phyloP scores from a whole-genome alignment of 164 flowering plant genomes.

The Tetracentron sinense region DNA sequence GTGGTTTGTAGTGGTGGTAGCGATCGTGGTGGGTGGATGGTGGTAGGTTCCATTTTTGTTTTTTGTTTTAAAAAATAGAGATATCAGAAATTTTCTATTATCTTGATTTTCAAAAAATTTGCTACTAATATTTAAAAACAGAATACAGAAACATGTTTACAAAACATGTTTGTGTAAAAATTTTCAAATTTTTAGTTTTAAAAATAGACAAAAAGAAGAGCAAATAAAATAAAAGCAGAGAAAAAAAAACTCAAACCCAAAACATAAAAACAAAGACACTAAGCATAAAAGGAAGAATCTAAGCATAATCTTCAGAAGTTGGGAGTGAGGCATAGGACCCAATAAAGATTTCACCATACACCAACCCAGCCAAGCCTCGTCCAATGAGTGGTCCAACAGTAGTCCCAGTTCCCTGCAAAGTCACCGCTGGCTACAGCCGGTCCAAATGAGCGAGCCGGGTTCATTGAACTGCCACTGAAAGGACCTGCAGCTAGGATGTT shows the following conservation, averaged over 20 bases:
- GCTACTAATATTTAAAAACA: no score
- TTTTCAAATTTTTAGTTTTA: no score
- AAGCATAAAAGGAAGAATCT: neutral
- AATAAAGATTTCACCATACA: conserved; percentile 61
- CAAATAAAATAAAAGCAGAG: no score
- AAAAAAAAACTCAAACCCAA: no score
- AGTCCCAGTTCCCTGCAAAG: conserved; percentile 52
- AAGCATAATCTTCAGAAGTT: conserved; percentile 36
- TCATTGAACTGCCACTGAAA: conserved; percentile 76
- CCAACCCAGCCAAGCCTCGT: conserved; percentile 59
- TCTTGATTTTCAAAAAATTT: no score
- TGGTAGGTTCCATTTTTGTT: no score
- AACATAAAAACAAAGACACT: neutral
- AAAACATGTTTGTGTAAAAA: no score
- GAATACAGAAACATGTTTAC: no score
- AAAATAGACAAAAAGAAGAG: neutral
- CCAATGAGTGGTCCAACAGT: conserved; percentile 74
- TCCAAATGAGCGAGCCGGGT: conserved; percentile 75
- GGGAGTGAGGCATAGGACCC: conserved; percentile 46
- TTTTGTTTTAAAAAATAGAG: no score
- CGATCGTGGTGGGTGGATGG: no score
- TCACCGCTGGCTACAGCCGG: conserved; percentile 62
- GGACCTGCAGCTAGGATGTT: conserved; percentile 72
- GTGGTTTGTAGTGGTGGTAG: no score
- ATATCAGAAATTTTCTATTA: no score